Percentiles rank a stretch among this genome's conserved stretches.
These are phyloP conservation scores for Pelargonium cotyledonis DNA, from an alignment of 441 rosid genomes.

Conservation along the genomic window DNA sequence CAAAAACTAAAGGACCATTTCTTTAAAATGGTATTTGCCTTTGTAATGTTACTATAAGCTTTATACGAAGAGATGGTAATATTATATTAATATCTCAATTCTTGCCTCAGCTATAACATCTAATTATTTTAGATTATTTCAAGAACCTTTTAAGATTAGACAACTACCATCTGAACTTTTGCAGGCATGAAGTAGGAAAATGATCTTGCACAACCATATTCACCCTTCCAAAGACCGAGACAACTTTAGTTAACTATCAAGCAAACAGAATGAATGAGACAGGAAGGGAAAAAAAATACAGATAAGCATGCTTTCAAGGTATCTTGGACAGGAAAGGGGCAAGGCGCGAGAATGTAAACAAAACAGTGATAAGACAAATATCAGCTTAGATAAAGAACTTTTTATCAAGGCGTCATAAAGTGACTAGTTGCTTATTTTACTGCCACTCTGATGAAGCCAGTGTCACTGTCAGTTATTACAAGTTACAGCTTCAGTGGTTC, in stretches of 20 bases:
- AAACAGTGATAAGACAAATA: neutral
- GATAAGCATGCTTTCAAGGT: neutral
- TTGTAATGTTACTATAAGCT: neutral
- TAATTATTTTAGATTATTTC: neutral
- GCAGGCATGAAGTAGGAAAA: neutral
- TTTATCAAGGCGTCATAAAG: neutral
- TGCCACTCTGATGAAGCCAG: neutral
- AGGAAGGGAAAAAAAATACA: neutral
- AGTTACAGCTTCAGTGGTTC: neutral
- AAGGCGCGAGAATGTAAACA: neutral
- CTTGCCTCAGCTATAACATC: neutral
- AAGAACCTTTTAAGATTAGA: neutral
- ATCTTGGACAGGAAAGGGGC: neutral
- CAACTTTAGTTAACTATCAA: neutral
- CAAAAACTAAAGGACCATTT: neutral
- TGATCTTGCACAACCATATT: neutral
- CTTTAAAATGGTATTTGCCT: neutral
- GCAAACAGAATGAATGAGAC: neutral
- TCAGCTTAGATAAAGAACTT: neutral
- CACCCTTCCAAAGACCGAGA: neutral
- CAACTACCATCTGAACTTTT: neutral
- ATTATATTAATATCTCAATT: neutral
- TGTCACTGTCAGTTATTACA: neutral
- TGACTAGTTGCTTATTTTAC: neutral
- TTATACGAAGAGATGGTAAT: neutral